Evolutionary conservation across 179 eudicot genomes (phyloP).

Genomic region (Monotropa hypopitys): DNA sequence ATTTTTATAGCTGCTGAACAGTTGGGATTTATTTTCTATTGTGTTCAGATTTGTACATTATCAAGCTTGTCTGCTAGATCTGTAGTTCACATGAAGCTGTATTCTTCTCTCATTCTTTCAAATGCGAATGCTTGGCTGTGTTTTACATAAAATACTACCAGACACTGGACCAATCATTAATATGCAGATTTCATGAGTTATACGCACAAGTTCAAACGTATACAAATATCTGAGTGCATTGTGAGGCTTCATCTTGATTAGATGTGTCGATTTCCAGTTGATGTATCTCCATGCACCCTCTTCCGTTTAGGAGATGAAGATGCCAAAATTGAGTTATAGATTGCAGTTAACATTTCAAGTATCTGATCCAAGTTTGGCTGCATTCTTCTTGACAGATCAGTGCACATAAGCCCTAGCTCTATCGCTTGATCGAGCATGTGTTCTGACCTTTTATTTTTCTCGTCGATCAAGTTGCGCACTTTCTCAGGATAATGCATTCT

Average conservation of each 20-base stretch:
- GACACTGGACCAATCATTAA: neutral
- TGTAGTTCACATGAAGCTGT: neutral
- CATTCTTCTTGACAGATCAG: conserved; percentile 3
- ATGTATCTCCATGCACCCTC: neutral
- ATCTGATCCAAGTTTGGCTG: conserved; percentile 17
- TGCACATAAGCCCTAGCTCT: conserved; percentile 11
- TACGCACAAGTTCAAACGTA: neutral
- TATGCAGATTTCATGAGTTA: neutral
- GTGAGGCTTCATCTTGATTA: neutral
- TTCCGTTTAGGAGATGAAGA: neutral
- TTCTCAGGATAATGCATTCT: neutral
- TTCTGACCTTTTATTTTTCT: conserved; percentile 1
- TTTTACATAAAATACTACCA: neutral
- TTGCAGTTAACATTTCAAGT: neutral
- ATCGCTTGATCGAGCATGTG: neutral
- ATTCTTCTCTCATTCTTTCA: neutral
- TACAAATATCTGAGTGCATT: neutral
- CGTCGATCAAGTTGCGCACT: neutral
- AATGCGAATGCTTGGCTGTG: neutral
- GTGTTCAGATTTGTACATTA: neutral
- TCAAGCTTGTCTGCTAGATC: neutral
- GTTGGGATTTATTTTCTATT: neutral
- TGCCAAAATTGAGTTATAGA: neutral
- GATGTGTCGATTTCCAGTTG: neutral
- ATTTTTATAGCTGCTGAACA: neutral